Conservation (phyloP, 1,139 yeast species). For the Scheffersomyces illinoinensis region DNA sequence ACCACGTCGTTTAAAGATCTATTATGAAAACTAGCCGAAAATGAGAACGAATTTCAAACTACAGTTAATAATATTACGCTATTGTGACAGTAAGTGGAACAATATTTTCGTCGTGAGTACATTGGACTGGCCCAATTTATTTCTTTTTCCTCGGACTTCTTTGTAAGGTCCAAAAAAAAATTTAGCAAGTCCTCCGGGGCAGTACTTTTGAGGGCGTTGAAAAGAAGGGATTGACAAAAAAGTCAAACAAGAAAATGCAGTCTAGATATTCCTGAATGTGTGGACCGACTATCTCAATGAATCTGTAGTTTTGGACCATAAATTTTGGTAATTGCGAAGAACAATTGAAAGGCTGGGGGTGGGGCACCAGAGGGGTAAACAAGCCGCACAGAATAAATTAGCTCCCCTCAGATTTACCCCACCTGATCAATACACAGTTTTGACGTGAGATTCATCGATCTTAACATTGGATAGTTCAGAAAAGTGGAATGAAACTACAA, state of each 20-base stretch:
- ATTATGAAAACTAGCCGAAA: background rate
- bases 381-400: background rate
- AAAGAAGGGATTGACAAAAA: background rate
- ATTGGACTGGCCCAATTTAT: too few species aligned
- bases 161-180: too few species aligned
- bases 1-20: background rate
- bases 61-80: background rate
- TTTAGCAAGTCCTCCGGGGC: background rate
- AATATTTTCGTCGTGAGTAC: too few species aligned
- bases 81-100: background rate
- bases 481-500: background rate
- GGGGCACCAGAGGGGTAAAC: background rate
- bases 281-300: background rate
- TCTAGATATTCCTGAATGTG: too few species aligned
- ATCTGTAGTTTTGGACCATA: background rate
- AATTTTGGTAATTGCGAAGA: background rate
- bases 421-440: background rate
- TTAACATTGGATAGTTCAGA: background rate
- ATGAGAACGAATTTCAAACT: background rate
- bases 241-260: background rate
- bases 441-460: background rate
- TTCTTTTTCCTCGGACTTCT: background rate
- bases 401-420: background rate
- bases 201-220: background rate
- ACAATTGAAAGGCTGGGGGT: background rate